Conservation (phyloP, 2,329 filamentous ascomycete genomes). For the Clonostachys rhizophaga region DNA sequence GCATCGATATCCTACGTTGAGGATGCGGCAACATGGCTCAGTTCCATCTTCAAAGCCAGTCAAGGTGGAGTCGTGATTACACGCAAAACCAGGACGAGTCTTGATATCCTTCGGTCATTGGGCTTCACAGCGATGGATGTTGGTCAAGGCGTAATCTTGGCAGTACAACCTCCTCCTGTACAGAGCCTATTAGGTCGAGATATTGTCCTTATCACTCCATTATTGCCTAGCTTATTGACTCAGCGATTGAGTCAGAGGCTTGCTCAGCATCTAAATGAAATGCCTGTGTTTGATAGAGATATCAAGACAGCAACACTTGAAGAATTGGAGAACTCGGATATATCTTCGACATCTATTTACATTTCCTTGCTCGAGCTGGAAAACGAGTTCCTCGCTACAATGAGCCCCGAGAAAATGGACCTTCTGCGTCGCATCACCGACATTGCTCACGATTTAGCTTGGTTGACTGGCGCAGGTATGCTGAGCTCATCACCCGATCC, state of each 20-base stretch:
- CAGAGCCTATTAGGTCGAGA: neutral
- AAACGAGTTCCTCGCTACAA: slow-evolving; percentile 2
- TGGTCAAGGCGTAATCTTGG: neutral
- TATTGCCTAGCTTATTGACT: too few species aligned
- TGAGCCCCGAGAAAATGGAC: slow-evolving; percentile 1
- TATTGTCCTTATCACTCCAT: too few species aligned
- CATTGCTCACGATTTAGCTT: neutral
- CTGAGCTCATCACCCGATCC: neutral
- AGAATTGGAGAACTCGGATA: neutral
- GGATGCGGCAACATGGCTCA: neutral
- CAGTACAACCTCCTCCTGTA: neutral
- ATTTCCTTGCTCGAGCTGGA: slow-evolving; percentile 2
- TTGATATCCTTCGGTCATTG: neutral
- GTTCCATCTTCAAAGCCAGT: neutral
- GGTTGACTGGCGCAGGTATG: slow-evolving; percentile 1
- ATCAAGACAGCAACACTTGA: neutral
- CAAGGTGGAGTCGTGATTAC: neutral
- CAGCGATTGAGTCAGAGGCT: too few species aligned
- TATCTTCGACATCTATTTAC: neutral
- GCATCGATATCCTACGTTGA: too few species aligned
- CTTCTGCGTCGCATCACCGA: neutral
- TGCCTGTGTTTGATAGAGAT: too few species aligned
- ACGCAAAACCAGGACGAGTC: neutral
- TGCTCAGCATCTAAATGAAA: too few species aligned
- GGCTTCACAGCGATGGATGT: neutral